A percentile compares a stretch with the other conserved stretches of the same genome.
These are phyloP conservation scores for Magnolia changhungtana DNA, from an alignment of 164 flowering plant genomes.

Conservation along the genomic window DNA sequence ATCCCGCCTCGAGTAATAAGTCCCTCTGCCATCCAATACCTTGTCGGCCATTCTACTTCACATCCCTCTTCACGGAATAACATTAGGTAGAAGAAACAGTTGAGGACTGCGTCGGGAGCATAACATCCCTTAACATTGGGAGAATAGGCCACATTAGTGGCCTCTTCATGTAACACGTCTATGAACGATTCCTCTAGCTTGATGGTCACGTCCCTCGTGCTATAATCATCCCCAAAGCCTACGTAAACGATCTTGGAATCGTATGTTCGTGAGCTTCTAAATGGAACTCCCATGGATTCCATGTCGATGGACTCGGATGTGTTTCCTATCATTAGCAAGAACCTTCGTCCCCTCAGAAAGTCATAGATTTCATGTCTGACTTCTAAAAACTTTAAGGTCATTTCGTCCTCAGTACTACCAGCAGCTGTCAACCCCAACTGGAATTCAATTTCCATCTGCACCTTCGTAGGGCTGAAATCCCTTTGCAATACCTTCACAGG, in stretches of 20 bases:
- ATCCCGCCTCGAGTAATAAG: neutral
- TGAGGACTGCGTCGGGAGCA: neutral
- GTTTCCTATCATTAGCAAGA: neutral
- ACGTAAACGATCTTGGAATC: neutral
- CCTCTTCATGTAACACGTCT: neutral
- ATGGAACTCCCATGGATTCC: neutral
- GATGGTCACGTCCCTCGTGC: no score
- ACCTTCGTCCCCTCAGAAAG: neutral
- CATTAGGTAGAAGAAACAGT: neutral
- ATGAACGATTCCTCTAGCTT: no score
- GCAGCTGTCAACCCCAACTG: neutral
- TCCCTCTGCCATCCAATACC: neutral
- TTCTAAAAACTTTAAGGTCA: neutral
- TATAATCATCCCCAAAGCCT: neutral
- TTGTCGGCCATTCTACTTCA: no score
- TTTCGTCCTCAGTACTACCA: neutral
- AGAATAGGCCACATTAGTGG: neutral
- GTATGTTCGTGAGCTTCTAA: neutral
- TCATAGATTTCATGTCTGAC: neutral
- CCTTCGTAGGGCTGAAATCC: neutral
- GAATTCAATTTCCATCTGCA: neutral
- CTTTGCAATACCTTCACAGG: neutral
- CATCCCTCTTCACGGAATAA: neutral
- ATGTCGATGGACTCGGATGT: neutral
- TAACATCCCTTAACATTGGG: neutral